Evolutionary conservation across 73 alveolate genomes (phyloP), one percentile per base, ranked within the genome.

Genomic region (Paramecium caudatum): DNA sequence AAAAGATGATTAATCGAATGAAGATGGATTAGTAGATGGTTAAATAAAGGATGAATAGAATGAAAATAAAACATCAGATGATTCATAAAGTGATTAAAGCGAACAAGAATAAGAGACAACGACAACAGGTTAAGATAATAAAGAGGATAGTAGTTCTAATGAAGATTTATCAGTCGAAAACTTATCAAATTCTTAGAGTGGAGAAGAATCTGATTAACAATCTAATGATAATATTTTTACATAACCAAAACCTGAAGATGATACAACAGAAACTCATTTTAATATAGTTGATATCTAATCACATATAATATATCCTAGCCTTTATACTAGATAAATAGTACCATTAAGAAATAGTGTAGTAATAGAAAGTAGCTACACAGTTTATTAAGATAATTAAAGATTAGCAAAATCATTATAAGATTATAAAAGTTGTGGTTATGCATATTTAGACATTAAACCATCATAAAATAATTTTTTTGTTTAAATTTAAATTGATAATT

Each of bases 241-340:
- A n/a, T n/a, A n/a, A n/a, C n/a, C n/a, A 13, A 74, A 74, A 41
- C 69, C 88, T 27, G 88, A 74, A 74, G 88, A 74, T 74, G 88
- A 74, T 39, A 43, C 62, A 4, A 74, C 88, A 15, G 37, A 74
- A 21, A 39, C 68, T 23, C 25, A 34, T 74, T 6, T 15, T 4
- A 17, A 17, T 37, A 9, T 74, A 0, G 17, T 74, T 1, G 47
- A 74, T 74, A 21, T 74, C 7, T 5, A 74, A 74, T 41, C 88
- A 9, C 88, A 74, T 41, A 36, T 74, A 15, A 74, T 74, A 2
- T 8, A 39, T 27, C 25, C 88, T 16, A 27, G 16, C 1, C 10
- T 36, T 21, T 74, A 21, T n/a, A 41, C 88, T 19, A 41, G 46
- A 74, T 19, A 36, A 39, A 37, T 74, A 10, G 15, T 74, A 39